Evolutionary conservation across 169 alveolate genomes (phyloP).

Genomic region (Toxoplasma gondii): DNA sequence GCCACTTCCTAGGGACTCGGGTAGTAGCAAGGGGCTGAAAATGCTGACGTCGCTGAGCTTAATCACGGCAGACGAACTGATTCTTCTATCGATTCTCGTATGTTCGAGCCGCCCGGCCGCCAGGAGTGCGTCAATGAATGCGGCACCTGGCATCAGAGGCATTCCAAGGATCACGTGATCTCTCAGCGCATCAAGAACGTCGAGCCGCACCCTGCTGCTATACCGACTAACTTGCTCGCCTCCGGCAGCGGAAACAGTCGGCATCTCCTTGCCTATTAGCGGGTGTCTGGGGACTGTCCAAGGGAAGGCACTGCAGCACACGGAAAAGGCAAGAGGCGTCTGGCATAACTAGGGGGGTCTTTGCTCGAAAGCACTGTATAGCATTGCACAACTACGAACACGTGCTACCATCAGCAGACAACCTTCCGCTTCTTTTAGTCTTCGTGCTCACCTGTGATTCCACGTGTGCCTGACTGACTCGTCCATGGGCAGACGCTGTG

Average conservation of each 20-base stretch:
- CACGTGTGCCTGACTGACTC: neutral
- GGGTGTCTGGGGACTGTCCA: constrained; percentile 13
- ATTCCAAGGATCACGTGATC: neutral
- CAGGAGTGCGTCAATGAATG: neutral
- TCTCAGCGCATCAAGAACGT: neutral
- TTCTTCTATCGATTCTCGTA: neutral
- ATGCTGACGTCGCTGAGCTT: neutral
- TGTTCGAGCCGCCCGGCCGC: neutral
- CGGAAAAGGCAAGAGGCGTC: neutral
- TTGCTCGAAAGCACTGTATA: neutral
- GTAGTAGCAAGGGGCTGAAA: neutral
- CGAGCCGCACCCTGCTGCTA: neutral
- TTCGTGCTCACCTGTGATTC: neutral
- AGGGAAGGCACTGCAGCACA: neutral
- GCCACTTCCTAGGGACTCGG: neutral
- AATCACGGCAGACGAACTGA: neutral
- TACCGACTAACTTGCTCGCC: neutral
- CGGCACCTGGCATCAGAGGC: constrained; percentile 1
- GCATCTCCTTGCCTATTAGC: neutral
- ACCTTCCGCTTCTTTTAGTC: neutral
- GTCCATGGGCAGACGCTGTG: neutral
- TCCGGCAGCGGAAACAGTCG: too few species aligned
- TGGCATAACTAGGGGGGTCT: neutral
- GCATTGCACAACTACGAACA: neutral
- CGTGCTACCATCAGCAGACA: neutral